A percentile compares a stretch with the other conserved stretches of the same genome.
Evolutionary conservation across 108 stramenopile genomes (phyloP).

Genomic region (Discostella stelligeroides): DNA sequence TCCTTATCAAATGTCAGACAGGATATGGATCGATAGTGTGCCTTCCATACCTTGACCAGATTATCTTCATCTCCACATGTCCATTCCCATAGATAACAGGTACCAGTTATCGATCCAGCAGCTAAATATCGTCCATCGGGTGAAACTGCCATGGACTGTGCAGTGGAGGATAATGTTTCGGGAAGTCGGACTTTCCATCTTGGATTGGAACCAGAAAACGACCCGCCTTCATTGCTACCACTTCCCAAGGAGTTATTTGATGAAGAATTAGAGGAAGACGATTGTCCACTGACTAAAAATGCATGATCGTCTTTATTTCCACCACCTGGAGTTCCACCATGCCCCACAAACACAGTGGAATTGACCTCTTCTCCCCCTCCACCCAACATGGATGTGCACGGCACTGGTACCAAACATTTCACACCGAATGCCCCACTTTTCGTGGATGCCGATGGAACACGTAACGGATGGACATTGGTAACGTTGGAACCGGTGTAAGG

Average conservation of each 20-base stretch:
- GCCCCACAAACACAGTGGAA: slow-evolving; percentile 31
- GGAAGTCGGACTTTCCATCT: slow-evolving; percentile 77
- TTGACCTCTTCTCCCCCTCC: slow-evolving; percentile 24
- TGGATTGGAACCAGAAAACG: too few species aligned
- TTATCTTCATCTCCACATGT: slow-evolving; percentile 52
- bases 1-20: slow-evolving; percentile 60
- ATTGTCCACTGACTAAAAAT: slow-evolving; percentile 30
- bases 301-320: slow-evolving; percentile 38
- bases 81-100: slow-evolving; percentile 65
- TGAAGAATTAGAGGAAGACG: too few species aligned
- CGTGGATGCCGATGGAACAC: slow-evolving; percentile 11
- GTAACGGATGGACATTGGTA: slow-evolving; percentile 18
- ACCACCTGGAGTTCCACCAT: slow-evolving; percentile 19
- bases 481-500: slow-evolving; percentile 50
- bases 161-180: slow-evolving; percentile 59
- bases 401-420: slow-evolving; percentile 28
- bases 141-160: slow-evolving; percentile 51
- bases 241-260: too few species aligned
- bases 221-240: too few species aligned
- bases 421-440: slow-evolving; percentile 24
- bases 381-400: slow-evolving; percentile 12
- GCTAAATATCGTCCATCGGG: slow-evolving; percentile 73
- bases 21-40: slow-evolving; percentile 73
- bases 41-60: slow-evolving; percentile 64
- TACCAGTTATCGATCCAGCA: slow-evolving; percentile 64